Base-by-base conservation (phyloP, 345 rosid species). In the Citrus maxima region DNA sequence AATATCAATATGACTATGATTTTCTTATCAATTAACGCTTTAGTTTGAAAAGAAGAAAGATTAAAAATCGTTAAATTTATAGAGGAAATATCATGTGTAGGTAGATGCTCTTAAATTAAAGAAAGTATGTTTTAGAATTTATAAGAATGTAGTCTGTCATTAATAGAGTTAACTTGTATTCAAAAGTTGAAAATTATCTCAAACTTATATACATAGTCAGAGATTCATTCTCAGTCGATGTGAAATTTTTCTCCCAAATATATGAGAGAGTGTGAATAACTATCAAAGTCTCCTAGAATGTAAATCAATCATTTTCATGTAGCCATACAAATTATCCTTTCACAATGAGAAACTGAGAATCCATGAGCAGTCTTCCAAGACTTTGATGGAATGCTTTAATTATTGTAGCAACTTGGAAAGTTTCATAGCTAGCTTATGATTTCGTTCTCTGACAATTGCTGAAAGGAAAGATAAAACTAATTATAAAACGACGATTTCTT, bases 381-480 rank as follows among this genome's bases (percentile, higher is more conserved):
- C 42, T 72, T 72, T 34, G 25, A 35, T 51, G 61, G 24, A 14
- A 25, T 70, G 58, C 70, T 66, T 66, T 32, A 42, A 10, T 21
- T 46, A 46, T 1, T 3, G 18, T 13, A 13, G 3, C 18, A 32
- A 56, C 22, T n/a, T 54, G 18, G 51, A 46, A 46, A 46, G 1
- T 46, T 46, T 46, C 51, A 13, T 3, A 46, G 5, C 51, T 46
- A 46, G 51, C 51, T 13, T 72, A 12, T 56, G 30, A 56, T 35
- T 72, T 35, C 13, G 21, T 56, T n/a, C 22, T 68, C 76, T n/a
- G 65, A 56, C 66, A 35, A 35, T 58, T 58, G 51, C 28, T 28
- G 13, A 73, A 73, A 58, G 66, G 6, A 73, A 56, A n/a, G 24
- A 58, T 60, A 73, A 72, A 73, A 13, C 65, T 58, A 38, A 58